Base-by-base conservation (phyloP, 371 early-diverging fungal genomes). In the Mucor plumbeus region DNA sequence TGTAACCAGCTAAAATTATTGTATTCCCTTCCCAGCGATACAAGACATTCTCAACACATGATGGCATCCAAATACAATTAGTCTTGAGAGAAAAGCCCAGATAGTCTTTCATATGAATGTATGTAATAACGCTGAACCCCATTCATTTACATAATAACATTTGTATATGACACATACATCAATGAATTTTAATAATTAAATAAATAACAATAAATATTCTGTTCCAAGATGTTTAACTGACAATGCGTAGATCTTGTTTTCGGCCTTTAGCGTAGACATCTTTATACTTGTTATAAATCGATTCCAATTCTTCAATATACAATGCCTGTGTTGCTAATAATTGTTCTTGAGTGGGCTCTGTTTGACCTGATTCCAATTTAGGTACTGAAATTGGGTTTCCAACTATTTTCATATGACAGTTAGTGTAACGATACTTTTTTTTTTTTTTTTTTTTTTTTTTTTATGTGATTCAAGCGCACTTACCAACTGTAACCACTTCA, bases 231-330 rank as follows among this genome's bases (percentile, higher is more conserved):
- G 21, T 40, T 55, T 67, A 67, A 34, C 34, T 48, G 1, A 70
- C 31, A 36, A 70, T 70, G 7, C 62, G 56, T 31, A 71, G 39
- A 34, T 86, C 88, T 65, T 78, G 79, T 9, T 72, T 83, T 43
- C 88, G 75, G 69, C 81, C 79, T 33, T 72, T 75, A 7, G 88
- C 91, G 48, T 90, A 93, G 38, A 81, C 67, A 57, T 93, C 90
- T 71, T 91, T 90, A 78, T 90, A 89, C 36, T 85, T 76, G 41
- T 88, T 75, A 70, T 88, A 92, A 7, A 92, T 75, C 4, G 69
- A 73, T 38, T 86, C 59, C 31, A 97, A 71, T 55, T 79, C 85
- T 17, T 74, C 71, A 47, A 92, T 82, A 59, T 92, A 93, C 61
- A 77, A 67, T 33, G 71, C 75, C 47, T 93, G 93, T 1, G 86